phyloP scores from a whole-genome alignment of 1,284 basidiomycete genomes.

The Sparassis latifolia region DNA sequence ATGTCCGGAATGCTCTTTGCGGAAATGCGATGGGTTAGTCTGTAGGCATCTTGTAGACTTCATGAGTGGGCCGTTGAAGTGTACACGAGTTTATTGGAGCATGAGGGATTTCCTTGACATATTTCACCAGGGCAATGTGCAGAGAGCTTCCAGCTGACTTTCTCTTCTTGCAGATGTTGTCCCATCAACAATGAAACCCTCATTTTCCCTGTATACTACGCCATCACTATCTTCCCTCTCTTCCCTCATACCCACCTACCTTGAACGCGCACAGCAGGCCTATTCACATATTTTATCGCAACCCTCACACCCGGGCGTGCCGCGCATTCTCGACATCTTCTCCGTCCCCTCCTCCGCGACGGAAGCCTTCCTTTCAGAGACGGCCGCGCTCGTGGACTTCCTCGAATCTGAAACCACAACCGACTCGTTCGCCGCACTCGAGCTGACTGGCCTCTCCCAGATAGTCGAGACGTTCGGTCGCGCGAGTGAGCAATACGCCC shows the following conservation, averaged over 20 bases:
- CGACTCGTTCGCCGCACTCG: conserved; percentile 54
- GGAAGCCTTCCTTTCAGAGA: conserved; percentile 34
- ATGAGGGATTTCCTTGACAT: conserved; percentile 4
- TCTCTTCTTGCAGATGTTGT: background rate
- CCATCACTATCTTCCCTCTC: conserved; percentile 32
- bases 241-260: conserved; percentile 47
- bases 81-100: background rate
- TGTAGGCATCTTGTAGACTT: too few species aligned
- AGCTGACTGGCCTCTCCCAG: conserved; percentile 43
- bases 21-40: too few species aligned
- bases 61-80: background rate
- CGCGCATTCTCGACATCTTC: conserved; percentile 37
- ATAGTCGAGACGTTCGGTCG: conserved; percentile 41
- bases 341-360: conserved; percentile 31
- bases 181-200: background rate
- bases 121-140: background rate
- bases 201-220: conserved; percentile 34
- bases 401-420: conserved; percentile 37
- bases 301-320: conserved; percentile 20
- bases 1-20: too few species aligned
- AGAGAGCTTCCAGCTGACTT: too few species aligned
- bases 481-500: conserved; percentile 47
- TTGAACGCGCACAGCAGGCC: conserved; percentile 48
- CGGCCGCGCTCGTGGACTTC: conserved; percentile 42
- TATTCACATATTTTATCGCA: conserved; percentile 46